Base-by-base conservation (phyloP, 805 yeast species). In the Metschnikowia reukaufii region DNA sequence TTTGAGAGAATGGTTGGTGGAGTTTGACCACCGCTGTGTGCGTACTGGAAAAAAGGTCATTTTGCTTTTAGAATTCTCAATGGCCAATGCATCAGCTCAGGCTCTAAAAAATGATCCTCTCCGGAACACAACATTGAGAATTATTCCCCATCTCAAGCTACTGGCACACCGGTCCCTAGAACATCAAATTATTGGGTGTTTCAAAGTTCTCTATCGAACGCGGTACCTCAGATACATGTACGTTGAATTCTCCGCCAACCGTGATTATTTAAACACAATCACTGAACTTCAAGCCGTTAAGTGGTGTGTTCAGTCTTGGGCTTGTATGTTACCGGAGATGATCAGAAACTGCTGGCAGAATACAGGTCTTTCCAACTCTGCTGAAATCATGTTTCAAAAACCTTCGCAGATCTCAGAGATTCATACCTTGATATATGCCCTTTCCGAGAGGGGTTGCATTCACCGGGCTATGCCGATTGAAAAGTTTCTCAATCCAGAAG, bases 231-330 rank as follows among this genome's bases (percentile, higher is more conserved):
- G 25, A 17, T 37, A 23, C 13, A 9, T 23, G 20, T 4, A 21
- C 10, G 31, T 5, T 9, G 40, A 37, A 25, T 16, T 15, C 2
- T n/a, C 10, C 10, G 36, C 16, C 19, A 19, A 10, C 12, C 29
- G 29, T 9, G 12, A 4, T 4, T 23, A 20, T 12, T 5, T 34
- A 17, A 12, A 23, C 16, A 25, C 39, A 6, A 35, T 35, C 7
- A 34, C 12, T 27, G 33, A 20, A 6, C 34, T 42, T 37, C 27
- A 18, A 18, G 38, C 39, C 10, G 35, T 18, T 4, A 25, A 32
- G 7, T 42, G 45, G 45, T 18, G 25, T n/a, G 19, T 34, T 18
- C 18, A 12, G 23, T 8, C 39, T 9, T 42, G 45, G 45, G 18
- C 17, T 3, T 17, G 6, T 4, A n/a, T 25, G 13, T 27, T 30